Base-by-base conservation (phyloP, 164 flowering plant species). In the Tetrastigma voinierianum region DNA sequence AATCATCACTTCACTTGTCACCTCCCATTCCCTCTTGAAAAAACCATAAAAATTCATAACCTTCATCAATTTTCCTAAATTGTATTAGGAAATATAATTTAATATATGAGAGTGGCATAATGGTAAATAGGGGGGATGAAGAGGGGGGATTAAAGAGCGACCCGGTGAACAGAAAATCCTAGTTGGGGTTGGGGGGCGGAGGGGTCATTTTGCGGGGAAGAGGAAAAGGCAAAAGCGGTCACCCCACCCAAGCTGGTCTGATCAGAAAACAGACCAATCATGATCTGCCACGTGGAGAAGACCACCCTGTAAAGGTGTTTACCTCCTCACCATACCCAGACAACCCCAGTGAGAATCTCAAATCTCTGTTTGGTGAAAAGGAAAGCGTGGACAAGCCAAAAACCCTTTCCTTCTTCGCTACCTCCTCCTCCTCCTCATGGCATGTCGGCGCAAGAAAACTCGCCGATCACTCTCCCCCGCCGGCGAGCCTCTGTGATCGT, bases 281-380 rank as follows among this genome's bases (percentile, higher is more conserved):
- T 1, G 1, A 3, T 6, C 5, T 44, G 46, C 69, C 77, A 65
- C 72, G 63, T 65, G 64, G 61, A 23, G 23, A 1, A n/a, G 17
- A 3, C 51, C 19, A 17, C 9, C 51, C 75, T 67, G 70, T 72
- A 72, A 67, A 72, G 75, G 19, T 18, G 7, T 15, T n/a, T n/a
- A 13, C 58, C 32, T 55, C 58, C 24, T 32, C 12, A 5, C 8
- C 58, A 11, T 16, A 15, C 46, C 12, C 58, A 48, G n/a, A 15
- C 64, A 23, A 15, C 15, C 52, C 15, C 52, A 11, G 52, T 14
- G 44, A 32, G 15, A 32, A 45, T 15, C 19, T 12, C 20, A 49
- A 18, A 46, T 40, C 15, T 57, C 59, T 57, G 44, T 58, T 58
- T 44, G n/a, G 25, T 44, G 46, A 25, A 58, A 58, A 40, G n/a